phyloP scores from a whole-genome alignment of 768 basidiomycete species.

The Arthromyces matolae region DNA sequence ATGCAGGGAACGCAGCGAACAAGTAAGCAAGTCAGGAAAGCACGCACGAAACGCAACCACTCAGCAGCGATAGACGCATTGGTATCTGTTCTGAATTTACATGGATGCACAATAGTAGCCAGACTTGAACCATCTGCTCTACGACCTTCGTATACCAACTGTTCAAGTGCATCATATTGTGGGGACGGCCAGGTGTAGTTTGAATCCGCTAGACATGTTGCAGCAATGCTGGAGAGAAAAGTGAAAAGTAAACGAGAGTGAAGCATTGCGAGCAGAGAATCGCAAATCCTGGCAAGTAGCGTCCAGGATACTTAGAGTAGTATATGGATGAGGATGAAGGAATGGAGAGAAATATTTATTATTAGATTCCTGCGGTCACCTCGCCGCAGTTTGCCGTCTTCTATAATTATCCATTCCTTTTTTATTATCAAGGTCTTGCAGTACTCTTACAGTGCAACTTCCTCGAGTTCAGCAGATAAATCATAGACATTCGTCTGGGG shows the following conservation, averaged over 20 bases:
- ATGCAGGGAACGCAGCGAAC: no score
- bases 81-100: constrained; percentile 23
- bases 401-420: no score
- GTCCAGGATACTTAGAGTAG: background rate
- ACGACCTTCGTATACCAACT: constrained; percentile 32
- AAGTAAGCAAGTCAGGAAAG: background rate
- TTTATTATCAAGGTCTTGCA: no score
- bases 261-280: constrained; percentile 15
- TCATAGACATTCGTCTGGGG: no score
- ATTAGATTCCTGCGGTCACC: background rate
- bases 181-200: constrained; percentile 32
- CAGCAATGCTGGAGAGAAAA: constrained; percentile 14
- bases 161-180: constrained; percentile 34
- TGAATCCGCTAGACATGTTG: constrained; percentile 17
- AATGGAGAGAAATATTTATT: constrained; percentile 2
- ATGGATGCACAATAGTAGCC: constrained; percentile 27
- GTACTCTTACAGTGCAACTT: no score
- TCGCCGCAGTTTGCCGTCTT: no score
- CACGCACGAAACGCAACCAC: constrained; percentile 37
- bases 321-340: background rate
- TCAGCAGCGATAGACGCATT: constrained; percentile 34
- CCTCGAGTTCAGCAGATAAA: no score
- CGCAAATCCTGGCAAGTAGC: background rate
- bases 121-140: constrained; percentile 30
- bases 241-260: constrained; percentile 18